A percentile compares a stretch with the other conserved stretches of the same genome.
Conservation (phyloP, 345 rosid genomes). For the Eutrema japonicum region DNA sequence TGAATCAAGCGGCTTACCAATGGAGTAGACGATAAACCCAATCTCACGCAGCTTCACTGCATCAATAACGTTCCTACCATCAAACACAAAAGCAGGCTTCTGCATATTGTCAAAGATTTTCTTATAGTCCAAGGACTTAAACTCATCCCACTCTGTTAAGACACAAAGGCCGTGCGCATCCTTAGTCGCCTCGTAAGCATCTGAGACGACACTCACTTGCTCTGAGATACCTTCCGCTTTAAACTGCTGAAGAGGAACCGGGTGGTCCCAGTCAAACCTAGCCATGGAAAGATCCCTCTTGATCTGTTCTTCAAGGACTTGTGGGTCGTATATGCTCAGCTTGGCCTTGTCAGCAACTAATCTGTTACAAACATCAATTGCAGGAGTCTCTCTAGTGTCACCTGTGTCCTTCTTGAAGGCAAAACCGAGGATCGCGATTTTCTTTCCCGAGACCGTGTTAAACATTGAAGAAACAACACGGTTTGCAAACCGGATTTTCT, state of each 20-base stretch:
- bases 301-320: conserved; percentile 66
- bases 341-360: conserved; percentile 62
- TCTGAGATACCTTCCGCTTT: conserved; percentile 50
- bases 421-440: conserved; percentile 69
- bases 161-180: conserved; percentile 69
- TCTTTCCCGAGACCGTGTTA: conserved; percentile 64
- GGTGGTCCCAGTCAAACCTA: conserved; percentile 78
- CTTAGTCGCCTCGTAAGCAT: conserved; percentile 66
- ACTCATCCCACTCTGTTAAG: conserved; percentile 75
- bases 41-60: conserved; percentile 65
- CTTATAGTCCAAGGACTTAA: conserved; percentile 60
- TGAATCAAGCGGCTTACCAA: conserved; percentile 49
- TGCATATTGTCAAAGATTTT: conserved; percentile 52
- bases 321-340: conserved; percentile 69
- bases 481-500: conserved; percentile 70
- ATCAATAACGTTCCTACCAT: conserved; percentile 71
- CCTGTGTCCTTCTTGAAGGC: conserved; percentile 82
- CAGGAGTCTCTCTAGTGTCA: conserved; percentile 81
- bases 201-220: conserved; percentile 56
- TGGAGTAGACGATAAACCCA: conserved; percentile 77
- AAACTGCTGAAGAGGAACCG: conserved; percentile 60
- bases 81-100: conserved; percentile 70
- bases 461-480: conserved; percentile 68
- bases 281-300: conserved; percentile 69
- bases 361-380: conserved; percentile 75